Conservation (phyloP, 768 basidiomycete genomes). For the Suillus plorans region DNA sequence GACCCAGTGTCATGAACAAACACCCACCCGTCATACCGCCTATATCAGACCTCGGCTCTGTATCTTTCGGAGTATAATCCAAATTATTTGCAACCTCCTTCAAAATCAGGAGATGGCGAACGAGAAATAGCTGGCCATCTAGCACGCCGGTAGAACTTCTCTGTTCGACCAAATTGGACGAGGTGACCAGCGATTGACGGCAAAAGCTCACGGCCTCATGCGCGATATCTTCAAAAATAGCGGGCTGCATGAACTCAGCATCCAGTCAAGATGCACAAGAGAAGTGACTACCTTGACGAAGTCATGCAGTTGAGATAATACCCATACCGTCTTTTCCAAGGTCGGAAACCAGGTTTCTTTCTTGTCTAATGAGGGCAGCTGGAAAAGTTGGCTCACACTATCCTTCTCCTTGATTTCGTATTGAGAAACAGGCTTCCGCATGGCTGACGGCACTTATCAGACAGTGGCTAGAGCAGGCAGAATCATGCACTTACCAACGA, state of each 20-base stretch:
- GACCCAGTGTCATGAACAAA: neutral
- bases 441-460: slow-evolving; percentile 34
- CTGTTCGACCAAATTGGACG: slow-evolving; percentile 61
- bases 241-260: slow-evolving; percentile 54
- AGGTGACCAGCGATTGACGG: slow-evolving; percentile 74
- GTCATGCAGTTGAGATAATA: slow-evolving; percentile 84
- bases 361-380: slow-evolving; percentile 65
- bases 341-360: slow-evolving; percentile 94
- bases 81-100: slow-evolving; percentile 86
- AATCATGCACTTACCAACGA: slow-evolving; percentile 53
- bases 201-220: slow-evolving; percentile 88
- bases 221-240: slow-evolving; percentile 94
- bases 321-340: slow-evolving; percentile 85
- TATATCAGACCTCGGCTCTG: slow-evolving; percentile 41
- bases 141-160: slow-evolving; percentile 46
- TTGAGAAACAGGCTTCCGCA: slow-evolving; percentile 42
- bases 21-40: slow-evolving; percentile 59
- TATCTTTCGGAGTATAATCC: slow-evolving; percentile 55
- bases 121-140: slow-evolving; percentile 84
- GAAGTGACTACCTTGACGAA: slow-evolving; percentile 76
- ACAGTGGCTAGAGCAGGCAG: neutral
- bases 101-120: slow-evolving; percentile 85
- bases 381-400: slow-evolving; percentile 67
- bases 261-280: neutral
- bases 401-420: slow-evolving; percentile 64